A percentile compares a stretch with the other conserved stretches of the same genome.
Conservation (phyloP, 1,139 yeast genomes). For the Geotrichum fermentans region DNA sequence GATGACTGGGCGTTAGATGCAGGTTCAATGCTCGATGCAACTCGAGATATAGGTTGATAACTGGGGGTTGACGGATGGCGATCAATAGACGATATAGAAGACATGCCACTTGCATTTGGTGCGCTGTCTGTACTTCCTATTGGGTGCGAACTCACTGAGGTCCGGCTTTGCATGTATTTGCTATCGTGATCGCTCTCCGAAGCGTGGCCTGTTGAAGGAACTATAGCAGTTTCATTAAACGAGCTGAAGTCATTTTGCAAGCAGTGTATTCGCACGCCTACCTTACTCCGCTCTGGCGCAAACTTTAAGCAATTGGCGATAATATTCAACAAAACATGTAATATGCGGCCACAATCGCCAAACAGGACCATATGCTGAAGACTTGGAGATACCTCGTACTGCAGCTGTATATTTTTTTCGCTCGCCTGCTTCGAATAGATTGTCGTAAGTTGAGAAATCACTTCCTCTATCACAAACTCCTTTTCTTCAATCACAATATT, state of each 20-base stretch:
- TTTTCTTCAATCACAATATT: slow-evolving; percentile 78
- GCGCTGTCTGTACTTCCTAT: background rate
- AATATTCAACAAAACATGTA: slow-evolving; percentile 81
- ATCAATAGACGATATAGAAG: background rate
- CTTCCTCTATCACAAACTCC: slow-evolving; percentile 62
- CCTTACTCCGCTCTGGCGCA: slow-evolving; percentile 79
- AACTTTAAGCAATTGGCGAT: slow-evolving; percentile 85
- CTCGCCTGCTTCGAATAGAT: slow-evolving; percentile 72
- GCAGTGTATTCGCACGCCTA: slow-evolving; percentile 58
- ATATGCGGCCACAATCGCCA: slow-evolving; percentile 83
- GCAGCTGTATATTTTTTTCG: slow-evolving; percentile 65
- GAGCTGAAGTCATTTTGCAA: slow-evolving; percentile 49
- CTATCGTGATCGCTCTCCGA: too few species aligned
- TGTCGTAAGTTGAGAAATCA: slow-evolving; percentile 71
- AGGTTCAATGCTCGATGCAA: background rate
- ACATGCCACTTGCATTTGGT: background rate
- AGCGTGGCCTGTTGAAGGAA: background rate
- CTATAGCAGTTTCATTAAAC: background rate
- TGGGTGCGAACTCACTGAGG: background rate
- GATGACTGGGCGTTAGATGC: background rate
- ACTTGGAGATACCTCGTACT: slow-evolving; percentile 52
- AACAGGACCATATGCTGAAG: slow-evolving; percentile 47
- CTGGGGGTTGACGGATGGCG: background rate
- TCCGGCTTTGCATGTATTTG: too few species aligned
- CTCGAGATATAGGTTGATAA: background rate